Conservation (phyloP, 202 grass and related monocot species). For the Brachypodium distachyon region DNA sequence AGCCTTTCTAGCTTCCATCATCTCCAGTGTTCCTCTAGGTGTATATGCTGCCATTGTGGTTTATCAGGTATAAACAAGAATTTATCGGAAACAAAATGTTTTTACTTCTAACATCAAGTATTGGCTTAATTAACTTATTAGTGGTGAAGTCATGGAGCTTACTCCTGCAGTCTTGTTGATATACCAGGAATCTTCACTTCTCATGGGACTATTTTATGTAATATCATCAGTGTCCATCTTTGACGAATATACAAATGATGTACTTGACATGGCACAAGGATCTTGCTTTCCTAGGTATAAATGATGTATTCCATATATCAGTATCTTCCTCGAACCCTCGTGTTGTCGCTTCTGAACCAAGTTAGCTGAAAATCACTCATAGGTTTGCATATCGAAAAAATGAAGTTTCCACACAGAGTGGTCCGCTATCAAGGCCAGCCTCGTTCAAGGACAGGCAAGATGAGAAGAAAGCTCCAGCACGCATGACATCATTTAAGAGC, state of each 20-base stretch:
- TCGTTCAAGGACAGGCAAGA: constrained; percentile 49
- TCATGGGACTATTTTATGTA: constrained; percentile 63
- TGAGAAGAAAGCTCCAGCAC: constrained; percentile 40
- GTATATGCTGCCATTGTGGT: constrained; percentile 70
- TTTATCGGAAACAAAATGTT: not conserved
- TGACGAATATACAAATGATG: constrained; percentile 94
- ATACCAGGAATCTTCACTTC: constrained; percentile 71
- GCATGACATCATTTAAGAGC: constrained; percentile 75
- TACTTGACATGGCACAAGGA: constrained; percentile 89
- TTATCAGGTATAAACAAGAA: constrained; percentile 57
- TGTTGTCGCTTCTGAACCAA: not conserved
- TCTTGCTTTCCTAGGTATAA: constrained; percentile 89
- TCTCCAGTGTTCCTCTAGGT: constrained; percentile 76
- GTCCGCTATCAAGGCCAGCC: constrained; percentile 32
- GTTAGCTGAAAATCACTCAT: not conserved
- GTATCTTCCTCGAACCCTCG: not conserved
- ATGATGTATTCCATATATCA: not conserved
- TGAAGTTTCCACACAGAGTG: constrained; percentile 9
- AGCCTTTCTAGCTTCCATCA: constrained; percentile 51
- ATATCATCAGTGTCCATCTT: constrained; percentile 76
- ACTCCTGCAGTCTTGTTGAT: constrained; percentile 5
- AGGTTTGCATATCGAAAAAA: constrained; percentile 59
- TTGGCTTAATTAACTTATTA: constrained; percentile 6
- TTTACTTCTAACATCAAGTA: not conserved
- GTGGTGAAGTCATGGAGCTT: not conserved